Percentiles rank a stretch among this genome's conserved stretches.
phyloP scores from a whole-genome alignment of 306 rosid species.

The Senna tora region DNA sequence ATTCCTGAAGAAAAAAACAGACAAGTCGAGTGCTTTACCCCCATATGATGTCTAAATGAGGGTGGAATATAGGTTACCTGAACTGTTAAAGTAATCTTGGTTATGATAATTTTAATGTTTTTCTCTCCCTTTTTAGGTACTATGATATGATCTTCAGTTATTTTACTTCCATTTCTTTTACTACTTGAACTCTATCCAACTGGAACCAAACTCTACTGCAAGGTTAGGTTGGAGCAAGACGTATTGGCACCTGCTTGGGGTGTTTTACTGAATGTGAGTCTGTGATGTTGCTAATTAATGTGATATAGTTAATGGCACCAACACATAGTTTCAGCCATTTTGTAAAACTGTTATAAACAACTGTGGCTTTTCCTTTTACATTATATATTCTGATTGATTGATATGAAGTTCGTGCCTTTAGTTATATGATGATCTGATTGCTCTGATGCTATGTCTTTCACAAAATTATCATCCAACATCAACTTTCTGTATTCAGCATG shows the following conservation, averaged over 20 bases:
- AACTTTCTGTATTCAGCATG: too few species aligned
- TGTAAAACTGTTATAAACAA: neutral
- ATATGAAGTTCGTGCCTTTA: neutral
- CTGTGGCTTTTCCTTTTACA: neutral
- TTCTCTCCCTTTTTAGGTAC: too few species aligned
- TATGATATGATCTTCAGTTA: neutral
- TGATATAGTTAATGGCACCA: neutral
- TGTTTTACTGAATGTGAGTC: too few species aligned
- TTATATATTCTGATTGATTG: neutral
- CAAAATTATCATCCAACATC: neutral
- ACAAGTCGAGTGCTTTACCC: neutral
- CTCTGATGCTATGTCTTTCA: neutral
- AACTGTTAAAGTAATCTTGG: neutral
- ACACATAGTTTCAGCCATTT: neutral
- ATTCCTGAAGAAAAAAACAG: slow-evolving; percentile 3
- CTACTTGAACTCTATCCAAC: neutral
- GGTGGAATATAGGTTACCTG: neutral
- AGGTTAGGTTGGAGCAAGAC: too few species aligned
- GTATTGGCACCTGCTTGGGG: too few species aligned
- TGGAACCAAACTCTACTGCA: neutral
- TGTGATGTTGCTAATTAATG: too few species aligned
- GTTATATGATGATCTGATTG: too few species aligned
- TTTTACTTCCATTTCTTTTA: too few species aligned
- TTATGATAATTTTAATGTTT: too few species aligned
- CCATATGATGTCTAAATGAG: neutral